These are phyloP conservation scores for Corylus americana DNA, from an alignment of 306 rosid species.

Conservation along the genomic window DNA sequence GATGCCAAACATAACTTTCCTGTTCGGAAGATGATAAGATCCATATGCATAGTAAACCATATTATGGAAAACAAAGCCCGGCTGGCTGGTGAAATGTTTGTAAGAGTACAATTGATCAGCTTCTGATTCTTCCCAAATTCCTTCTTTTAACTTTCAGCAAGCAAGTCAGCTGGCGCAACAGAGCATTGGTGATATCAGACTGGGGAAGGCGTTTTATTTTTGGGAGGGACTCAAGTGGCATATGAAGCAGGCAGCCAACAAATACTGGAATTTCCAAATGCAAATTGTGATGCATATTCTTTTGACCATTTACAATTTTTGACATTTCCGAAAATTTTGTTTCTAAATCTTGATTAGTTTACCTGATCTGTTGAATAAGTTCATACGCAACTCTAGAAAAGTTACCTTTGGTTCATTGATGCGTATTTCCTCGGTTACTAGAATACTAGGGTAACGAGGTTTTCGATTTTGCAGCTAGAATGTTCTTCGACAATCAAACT, in stretches of 20 bases:
- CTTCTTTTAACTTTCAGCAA: constrained; percentile 53
- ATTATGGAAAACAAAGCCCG: background rate
- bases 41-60: background rate
- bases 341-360: constrained; percentile 15
- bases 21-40: background rate
- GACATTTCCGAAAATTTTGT: constrained; percentile 4
- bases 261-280: constrained; percentile 8
- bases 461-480: background rate
- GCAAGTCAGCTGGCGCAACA: constrained; percentile 98
- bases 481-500: background rate
- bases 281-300: background rate
- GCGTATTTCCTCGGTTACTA: background rate
- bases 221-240: constrained; percentile 91
- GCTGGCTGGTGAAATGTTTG: background rate
- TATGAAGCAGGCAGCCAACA: constrained; percentile 18
- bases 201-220: constrained; percentile 79
- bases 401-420: background rate
- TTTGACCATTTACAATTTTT: constrained; percentile 7
- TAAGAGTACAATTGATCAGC: background rate
- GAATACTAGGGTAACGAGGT: background rate
- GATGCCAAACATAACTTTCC: background rate
- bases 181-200: constrained; percentile 79
- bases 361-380: constrained; percentile 3
- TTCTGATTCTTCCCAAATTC: background rate
- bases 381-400: background rate